Base-by-base conservation (phyloP, 768 basidiomycete species). In the Pulveroboletus ravenelii region DNA sequence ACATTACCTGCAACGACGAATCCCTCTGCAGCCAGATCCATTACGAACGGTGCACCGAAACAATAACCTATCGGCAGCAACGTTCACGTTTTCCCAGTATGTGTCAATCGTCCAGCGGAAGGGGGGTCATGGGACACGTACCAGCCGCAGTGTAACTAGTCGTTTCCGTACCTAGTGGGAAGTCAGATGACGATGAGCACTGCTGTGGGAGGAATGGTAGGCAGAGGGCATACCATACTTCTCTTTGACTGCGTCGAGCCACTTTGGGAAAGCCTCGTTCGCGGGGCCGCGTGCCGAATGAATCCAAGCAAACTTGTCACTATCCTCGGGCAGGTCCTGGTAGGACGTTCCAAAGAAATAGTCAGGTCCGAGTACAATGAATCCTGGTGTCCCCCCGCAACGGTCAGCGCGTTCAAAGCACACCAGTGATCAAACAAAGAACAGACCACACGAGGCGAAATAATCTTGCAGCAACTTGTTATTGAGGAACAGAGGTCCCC, bases 271-370 rank as follows among this genome's bases (percentile, higher is more conserved):
- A 3, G 67, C 62, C 25, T 69, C 61, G 7, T 44, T 54, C 0
- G 82, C 75, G 6, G 65, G 63, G 18, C 54, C 58, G 13, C 63
- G 64, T 4, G 60, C 53, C 7, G 57, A 64, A 0, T 46, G 42
- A 14, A 74, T 58, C 80, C 80, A 84, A 0, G 64, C 68, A 1
- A 18, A 2, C 35, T 64, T 64, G 48, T 79, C 72, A 1, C 1
- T 2, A 8, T 30, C 56, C 5, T 60, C 52, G 9, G 70, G 65
- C 51, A 76, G 68, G 4, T 63, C 55, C 32, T 72, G 55, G 4
- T 79, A 54, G 6, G 71, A 60, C 39, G 75, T 71, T 6, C 81
- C 81, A 50, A 80, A 73, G 65, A 84, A 80, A 56, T 81, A 84
- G 56, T 85, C 82, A 8, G 78, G 70, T 2, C 79, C 81, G 5